phyloP scores from a whole-genome alignment of 306 rosid species.

The Betula pendula region DNA sequence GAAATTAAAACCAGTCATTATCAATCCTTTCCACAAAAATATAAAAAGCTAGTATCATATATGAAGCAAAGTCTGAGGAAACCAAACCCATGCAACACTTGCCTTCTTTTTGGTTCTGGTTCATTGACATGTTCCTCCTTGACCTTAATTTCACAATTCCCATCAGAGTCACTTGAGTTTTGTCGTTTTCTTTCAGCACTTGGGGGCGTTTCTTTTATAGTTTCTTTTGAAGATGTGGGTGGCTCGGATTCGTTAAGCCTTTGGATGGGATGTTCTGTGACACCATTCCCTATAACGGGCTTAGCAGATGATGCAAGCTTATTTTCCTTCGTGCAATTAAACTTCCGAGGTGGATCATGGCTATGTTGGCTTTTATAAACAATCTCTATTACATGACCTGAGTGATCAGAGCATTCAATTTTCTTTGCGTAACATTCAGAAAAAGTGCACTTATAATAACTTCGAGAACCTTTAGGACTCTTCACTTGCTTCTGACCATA shows the following conservation, averaged over 20 bases:
- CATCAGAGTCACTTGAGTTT: constrained; percentile 42
- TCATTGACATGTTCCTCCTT: constrained; percentile 64
- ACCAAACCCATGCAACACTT: constrained; percentile 40
- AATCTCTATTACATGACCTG: constrained; percentile 57
- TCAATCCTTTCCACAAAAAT: constrained; percentile 21
- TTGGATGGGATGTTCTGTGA: constrained; percentile 40
- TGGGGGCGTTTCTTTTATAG: constrained; percentile 41
- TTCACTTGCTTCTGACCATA: constrained; percentile 99
- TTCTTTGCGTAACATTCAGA: constrained; percentile 77
- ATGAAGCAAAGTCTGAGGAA: constrained; percentile 6
- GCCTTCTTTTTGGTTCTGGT: constrained; percentile 70
- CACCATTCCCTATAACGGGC: constrained; percentile 43
- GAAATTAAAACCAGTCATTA: constrained; percentile 28
- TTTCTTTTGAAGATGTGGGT: constrained; percentile 57
- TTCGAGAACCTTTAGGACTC: constrained; percentile 90
- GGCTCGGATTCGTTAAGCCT: constrained; percentile 49
- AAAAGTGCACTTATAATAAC: constrained; percentile 86
- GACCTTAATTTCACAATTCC: constrained; percentile 48
- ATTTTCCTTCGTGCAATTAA: constrained; percentile 49
- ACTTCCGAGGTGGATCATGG: constrained; percentile 76
- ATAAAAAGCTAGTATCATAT: not conserved
- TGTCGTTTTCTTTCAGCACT: constrained; percentile 55
- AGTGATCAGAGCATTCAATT: constrained; percentile 77
- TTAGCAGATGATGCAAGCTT: constrained; percentile 41
- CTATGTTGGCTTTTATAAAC: constrained; percentile 81